phyloP scores from a whole-genome alignment of 768 basidiomycete genomes.

The Boletus vermiculosoides region DNA sequence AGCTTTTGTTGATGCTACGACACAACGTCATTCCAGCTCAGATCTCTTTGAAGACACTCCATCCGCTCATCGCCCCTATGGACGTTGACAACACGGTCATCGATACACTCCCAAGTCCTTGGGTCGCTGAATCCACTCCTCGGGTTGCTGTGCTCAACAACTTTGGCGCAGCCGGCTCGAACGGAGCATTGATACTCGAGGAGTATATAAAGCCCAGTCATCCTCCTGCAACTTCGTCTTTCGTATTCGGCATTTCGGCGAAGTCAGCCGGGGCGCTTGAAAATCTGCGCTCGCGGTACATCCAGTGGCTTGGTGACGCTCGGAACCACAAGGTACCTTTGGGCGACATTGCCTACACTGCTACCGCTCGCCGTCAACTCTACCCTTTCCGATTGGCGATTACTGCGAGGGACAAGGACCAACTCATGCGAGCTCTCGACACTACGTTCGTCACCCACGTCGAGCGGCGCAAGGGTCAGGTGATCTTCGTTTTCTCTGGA shows the following conservation, averaged over 20 bases:
- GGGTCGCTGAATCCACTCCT: conserved; percentile 40
- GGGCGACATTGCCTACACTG: conserved; percentile 61
- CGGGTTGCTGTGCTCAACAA: conserved; percentile 67
- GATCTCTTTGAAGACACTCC: conserved; percentile 55
- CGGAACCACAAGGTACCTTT: conserved; percentile 31
- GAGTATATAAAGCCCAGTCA: conserved; percentile 37
- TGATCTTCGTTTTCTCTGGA: conserved; percentile 71
- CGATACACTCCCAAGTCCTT: conserved; percentile 37
- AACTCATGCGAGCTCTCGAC: conserved; percentile 47
- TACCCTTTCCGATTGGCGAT: conserved; percentile 54
- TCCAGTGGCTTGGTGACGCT: conserved; percentile 45
- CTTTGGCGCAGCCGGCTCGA: conserved; percentile 75
- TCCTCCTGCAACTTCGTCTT: conserved; percentile 14
- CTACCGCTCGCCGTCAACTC: conserved; percentile 62
- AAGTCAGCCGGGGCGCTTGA: conserved; percentile 50
- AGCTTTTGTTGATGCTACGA: conserved; percentile 66
- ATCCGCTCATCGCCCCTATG: conserved; percentile 53
- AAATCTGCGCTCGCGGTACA: conserved; percentile 44
- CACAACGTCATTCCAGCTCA: conserved; percentile 56
- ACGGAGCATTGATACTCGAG: conserved; percentile 59
- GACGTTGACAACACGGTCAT: conserved; percentile 51
- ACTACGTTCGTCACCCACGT: conserved; percentile 35
- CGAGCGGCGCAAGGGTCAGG: conserved; percentile 28
- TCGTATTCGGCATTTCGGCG: conserved; percentile 63
- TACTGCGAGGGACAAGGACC: conserved; percentile 40